Base-by-base conservation (phyloP, 352 stramenopile genomes). In the Phytophthora crassamura region DNA sequence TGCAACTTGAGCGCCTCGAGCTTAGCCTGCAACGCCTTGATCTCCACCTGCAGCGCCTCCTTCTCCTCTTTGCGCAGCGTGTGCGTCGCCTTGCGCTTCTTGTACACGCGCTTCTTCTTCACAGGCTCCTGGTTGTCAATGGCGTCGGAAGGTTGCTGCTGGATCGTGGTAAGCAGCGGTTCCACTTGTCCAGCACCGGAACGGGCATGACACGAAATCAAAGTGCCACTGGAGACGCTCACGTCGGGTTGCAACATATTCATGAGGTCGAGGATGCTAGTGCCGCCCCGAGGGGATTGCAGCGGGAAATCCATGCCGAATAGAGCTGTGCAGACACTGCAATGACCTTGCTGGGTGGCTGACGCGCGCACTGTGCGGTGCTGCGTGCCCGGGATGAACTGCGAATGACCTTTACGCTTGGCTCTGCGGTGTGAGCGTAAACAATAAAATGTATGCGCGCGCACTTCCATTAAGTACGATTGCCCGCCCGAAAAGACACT, bases 31-130 rank as follows among this genome's bases (percentile, higher is more conserved):
- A 77, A 42, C 12, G 32, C 15, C 10, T 42, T 5, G 18, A 74
- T 54, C 51, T 69, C 54, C 22, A 9, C 34, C 43, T 59, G 36
- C 22, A 77, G 50, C 12, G 60, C 56, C 36, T 49, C 5, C n/a
- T 69, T 71, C 36, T 75, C 59, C 50, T 64, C 60, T 40, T 77
- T 74, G 1, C 69, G 69, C 25, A 72, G 11, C 3, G 55, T 63
- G 42, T 65, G 57, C 20, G 64, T 77, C 5, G 65, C 41, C 42
- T 68, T 65, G 4, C 65, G 36, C 32, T 69, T 69, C 39, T 67
- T 69, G 30, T 64, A 68, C 11, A 59, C 43, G 7, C 51, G 64
- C 22, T 70, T 65, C 51, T 61, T 73, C 47, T 66, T 61, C 0
- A 32, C 20, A 11, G 30, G 41, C 7, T 48, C 46, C 7, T 20